Conservation (phyloP, 2,329 filamentous ascomycete genomes). For the Macrophomina phaseolina region DNA sequence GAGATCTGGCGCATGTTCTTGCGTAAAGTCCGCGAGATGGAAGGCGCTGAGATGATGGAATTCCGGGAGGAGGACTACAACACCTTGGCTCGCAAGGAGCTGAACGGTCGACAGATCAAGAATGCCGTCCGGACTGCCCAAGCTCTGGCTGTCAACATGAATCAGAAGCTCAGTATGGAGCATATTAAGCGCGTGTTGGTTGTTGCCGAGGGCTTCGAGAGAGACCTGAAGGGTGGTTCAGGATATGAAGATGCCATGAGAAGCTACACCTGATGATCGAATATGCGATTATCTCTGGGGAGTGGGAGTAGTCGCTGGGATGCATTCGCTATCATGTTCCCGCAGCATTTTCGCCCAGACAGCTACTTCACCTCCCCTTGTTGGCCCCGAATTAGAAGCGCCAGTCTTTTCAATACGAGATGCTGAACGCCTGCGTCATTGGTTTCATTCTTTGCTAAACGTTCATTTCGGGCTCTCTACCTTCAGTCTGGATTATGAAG, state of each 20-base stretch:
- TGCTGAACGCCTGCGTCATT: too few relatives aligned
- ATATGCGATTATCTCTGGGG: too few relatives aligned
- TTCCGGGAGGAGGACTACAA: constrained; percentile 73
- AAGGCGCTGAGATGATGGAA: constrained; percentile 57
- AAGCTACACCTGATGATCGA: constrained; percentile 61
- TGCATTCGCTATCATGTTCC: too few relatives aligned
- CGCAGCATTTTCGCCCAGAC: too few relatives aligned
- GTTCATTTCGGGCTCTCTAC: too few relatives aligned
- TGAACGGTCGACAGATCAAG: constrained; percentile 83
- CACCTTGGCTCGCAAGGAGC: constrained; percentile 68
- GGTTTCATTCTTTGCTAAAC: too few relatives aligned
- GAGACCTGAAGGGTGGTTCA: constrained; percentile 79
- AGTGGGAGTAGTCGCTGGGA: too few relatives aligned
- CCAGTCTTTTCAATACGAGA: too few relatives aligned
- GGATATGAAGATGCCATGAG: constrained; percentile 86
- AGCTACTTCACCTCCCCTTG: too few relatives aligned
- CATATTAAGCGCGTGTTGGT: constrained; percentile 85
- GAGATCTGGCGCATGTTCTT: constrained; percentile 86
- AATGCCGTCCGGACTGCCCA: constrained; percentile 85
- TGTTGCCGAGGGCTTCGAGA: constrained; percentile 81
- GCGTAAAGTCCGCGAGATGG: constrained; percentile 70
- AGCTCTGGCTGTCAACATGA: constrained; percentile 78
- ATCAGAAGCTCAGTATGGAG: constrained; percentile 72
- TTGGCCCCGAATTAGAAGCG: too few relatives aligned
- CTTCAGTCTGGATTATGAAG: neutral